These are phyloP conservation scores for Brachypodium distachyon DNA, from an alignment of 202 grass and related monocot species.

Conservation along the genomic window DNA sequence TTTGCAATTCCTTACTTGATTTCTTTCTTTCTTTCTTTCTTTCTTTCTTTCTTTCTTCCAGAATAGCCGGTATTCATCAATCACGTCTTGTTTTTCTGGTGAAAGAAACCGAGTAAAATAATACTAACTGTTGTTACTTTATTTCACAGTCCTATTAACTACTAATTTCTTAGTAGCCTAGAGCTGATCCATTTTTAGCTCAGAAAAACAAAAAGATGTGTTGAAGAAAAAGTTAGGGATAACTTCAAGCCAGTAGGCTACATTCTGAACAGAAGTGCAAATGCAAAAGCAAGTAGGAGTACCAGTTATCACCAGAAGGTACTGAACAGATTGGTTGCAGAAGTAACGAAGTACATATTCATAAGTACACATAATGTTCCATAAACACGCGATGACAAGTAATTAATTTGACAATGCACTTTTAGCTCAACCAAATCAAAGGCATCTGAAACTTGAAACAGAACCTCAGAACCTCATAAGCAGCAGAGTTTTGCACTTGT, in stretches of 20 bases:
- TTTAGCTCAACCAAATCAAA: not conserved
- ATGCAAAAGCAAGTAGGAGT: too few species aligned
- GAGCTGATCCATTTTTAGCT: not conserved
- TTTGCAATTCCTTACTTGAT: not conserved
- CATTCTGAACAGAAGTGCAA: not conserved
- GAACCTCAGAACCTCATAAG: not conserved
- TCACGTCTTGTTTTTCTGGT: not conserved
- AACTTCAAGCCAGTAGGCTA: not conserved
- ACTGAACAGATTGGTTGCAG: not conserved
- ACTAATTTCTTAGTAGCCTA: not conserved
- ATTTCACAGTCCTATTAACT: not conserved
- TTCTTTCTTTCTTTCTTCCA: too few species aligned
- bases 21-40: not conserved
- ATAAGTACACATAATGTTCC: not conserved
- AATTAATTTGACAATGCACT: not conserved
- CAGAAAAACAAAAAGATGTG: not conserved
- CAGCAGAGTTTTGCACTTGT: not conserved
- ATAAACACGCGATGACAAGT: not conserved
- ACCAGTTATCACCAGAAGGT: not conserved
- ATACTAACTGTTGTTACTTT: not conserved
- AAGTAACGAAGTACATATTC: not conserved
- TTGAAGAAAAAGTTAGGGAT: not conserved
- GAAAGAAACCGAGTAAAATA: too few species aligned
- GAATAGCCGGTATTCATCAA: not conserved
- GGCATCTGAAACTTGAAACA: not conserved